Base-by-base conservation (phyloP, 2,329 filamentous ascomycete species). In the Alternaria sp. region DNA sequence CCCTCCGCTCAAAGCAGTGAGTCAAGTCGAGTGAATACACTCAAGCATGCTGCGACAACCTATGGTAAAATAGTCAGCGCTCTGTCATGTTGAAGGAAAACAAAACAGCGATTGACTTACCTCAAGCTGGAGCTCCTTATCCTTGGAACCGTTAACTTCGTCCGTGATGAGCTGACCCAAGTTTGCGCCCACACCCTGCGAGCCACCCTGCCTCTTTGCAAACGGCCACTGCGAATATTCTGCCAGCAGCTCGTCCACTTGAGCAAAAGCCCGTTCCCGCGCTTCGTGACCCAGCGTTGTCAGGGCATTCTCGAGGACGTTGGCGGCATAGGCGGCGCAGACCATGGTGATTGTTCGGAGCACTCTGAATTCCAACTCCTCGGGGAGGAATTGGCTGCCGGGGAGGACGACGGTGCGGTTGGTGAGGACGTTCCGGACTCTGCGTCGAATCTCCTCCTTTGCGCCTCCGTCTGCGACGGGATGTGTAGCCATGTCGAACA, bases 401-500 rank as follows among this genome's bases (percentile, higher is more conserved):
- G 92, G 91, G 43, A 99, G 88, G 50, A 98, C 94, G 64, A 98
- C 92, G 55, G 96, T 99, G 75, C 96, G 91, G 83, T 94, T 94
- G 65, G 93, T 97, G 70, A 97, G 90, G 64, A 98, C 89, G 79
- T 92, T 97, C 78, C 95, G 91, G 70, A 98, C 95, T 74, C 96
- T 91, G 78, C 92, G 90, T 75, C 96, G 89, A 76, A 99, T 96
- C 84, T 99, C 96, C 78, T 98, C 96, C 85, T 99, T 99, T 76
- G 96, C 96, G 76, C 93, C 95, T 70, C 94, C 92, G 76, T 99
- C 96, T 68, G 94, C 95, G 62, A 99, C 94, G 45, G 96, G 96
- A 81, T 99, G 96, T 69, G 96, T 99, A 61, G 96, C 96, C 96
- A 99, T 99, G 84, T 99, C 96, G 85, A 99, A 99, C 69, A 99